phyloP scores from a whole-genome alignment of 2,329 filamentous ascomycete genomes.

The Diplocarpon mali region DNA sequence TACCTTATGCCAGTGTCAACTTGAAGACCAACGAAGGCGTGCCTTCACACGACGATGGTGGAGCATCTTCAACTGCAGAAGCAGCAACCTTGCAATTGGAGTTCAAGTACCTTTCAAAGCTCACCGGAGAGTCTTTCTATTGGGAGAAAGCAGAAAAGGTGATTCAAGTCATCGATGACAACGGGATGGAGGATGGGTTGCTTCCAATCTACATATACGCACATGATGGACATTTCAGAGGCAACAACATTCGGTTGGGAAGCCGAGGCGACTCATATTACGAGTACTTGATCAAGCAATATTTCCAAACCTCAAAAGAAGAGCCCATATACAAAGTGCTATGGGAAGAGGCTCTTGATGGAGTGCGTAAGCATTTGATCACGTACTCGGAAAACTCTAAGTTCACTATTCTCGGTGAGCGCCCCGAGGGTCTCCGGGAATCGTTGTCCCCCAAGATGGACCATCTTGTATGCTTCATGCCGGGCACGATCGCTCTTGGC shows the following conservation, averaged over 20 bases:
- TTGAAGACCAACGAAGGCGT: constrained; percentile 67
- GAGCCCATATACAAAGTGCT: constrained; percentile 82
- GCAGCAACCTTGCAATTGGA: constrained; percentile 87
- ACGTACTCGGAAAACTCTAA: constrained; percentile 73
- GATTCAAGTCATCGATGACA: constrained; percentile 82
- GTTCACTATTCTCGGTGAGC: constrained; percentile 84
- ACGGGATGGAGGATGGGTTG: constrained; percentile 67
- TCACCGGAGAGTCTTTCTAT: constrained; percentile 85
- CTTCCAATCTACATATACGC: constrained; percentile 87
- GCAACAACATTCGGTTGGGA: constrained; percentile 78
- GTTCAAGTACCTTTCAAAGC: constrained; percentile 90
- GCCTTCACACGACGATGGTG: constrained; percentile 70
- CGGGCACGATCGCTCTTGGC: constrained; percentile 84
- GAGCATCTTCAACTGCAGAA: constrained; percentile 89
- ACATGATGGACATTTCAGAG: constrained; percentile 65
- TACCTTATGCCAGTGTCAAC: constrained; percentile 87
- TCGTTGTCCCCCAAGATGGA: constrained; percentile 85
- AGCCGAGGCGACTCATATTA: constrained; percentile 97
- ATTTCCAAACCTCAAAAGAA: constrained; percentile 79
- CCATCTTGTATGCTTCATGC: constrained; percentile 94
- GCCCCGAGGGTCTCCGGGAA: constrained; percentile 59
- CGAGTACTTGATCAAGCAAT: constrained; percentile 98
- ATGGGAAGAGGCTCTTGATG: constrained; percentile 79
- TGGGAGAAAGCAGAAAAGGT: constrained; percentile 89
- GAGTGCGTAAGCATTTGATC: constrained; percentile 83